phyloP scores from a whole-genome alignment of 257 asterid species.

The Nicotiana tabacum region DNA sequence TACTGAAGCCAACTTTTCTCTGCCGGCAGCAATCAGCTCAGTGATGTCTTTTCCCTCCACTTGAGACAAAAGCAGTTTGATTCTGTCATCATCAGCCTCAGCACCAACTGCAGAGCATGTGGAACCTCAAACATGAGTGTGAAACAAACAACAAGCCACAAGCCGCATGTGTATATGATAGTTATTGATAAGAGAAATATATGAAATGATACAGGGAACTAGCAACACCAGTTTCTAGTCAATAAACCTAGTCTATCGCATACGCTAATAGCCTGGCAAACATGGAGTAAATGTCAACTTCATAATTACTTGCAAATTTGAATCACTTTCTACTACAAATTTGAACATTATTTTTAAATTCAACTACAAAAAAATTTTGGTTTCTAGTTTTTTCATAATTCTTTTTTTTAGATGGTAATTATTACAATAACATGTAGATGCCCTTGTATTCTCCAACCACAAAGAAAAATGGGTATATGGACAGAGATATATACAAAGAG shows the following conservation, averaged over 20 bases:
- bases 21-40: constrained; percentile 22
- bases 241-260: neutral
- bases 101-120: constrained; percentile 8
- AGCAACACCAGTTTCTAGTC: neutral
- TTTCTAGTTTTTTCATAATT: neutral
- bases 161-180: neutral
- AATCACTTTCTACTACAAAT: neutral
- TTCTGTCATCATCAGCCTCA: constrained; percentile 40
- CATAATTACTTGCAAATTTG: neutral
- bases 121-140: neutral
- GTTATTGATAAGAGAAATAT: neutral
- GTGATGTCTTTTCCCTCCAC: constrained; percentile 37
- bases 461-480: too few relatives aligned
- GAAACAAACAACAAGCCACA: neutral
- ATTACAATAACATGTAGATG: too few relatives aligned
- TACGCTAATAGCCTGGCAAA: neutral
- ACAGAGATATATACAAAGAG: too few relatives aligned
- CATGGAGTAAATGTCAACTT: neutral
- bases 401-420: too few relatives aligned
- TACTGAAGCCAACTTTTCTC: constrained; percentile 16
- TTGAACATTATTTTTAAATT: neutral
- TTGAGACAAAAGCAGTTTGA: constrained; percentile 31
- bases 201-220: neutral
- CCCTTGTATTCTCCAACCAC: too few relatives aligned
- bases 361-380: neutral